Base-by-base conservation (phyloP, 1,284 basidiomycete genomes). In the Tylopilus orsonianus region DNA sequence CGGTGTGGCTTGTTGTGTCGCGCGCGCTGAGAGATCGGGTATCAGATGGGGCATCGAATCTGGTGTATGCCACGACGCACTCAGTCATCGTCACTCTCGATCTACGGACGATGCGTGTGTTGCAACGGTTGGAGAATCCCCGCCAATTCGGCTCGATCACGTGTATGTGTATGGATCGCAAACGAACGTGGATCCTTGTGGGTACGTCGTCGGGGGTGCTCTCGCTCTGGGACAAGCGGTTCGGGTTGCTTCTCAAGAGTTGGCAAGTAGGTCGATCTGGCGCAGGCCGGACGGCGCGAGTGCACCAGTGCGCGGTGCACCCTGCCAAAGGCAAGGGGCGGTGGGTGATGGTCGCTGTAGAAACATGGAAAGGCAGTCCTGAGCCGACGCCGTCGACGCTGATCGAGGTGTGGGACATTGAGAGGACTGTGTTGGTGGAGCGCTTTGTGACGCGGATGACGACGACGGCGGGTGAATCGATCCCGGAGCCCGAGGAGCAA, bases 201-300 rank as follows among this genome's bases (percentile, higher is more conserved):
- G 95, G 93, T 2, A 96, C 95, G 1, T 81, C 87, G 2, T 81
- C 80, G 1, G 96, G 96, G 5, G 79, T 86, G 8, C 71, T 98
- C 7, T 84, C 86, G 3, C 75, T 98, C 1, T 98, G 95, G 94
- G 96, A 99, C 70, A 79, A 94, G 43, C 84, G 96, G 2, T 98
- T 98, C 57, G 92, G 93, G 0, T 72, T 98, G n/a, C 71, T 90
- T 6, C 73, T 98, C 57, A 87, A 88, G 64, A 89, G 83, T 42
- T 97, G 95, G 95, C 81, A 83, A 54, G 83, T 85, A 1, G 84
- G 83, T n/a, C 58, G 56, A 10, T 74, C 75, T 9, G 73, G 83
- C 1, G 73, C 78, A 10, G 79, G 81, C 1, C 69, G 71, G 41
- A 71, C 74, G 12, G 76, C 74, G 3, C 75, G 80, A 14, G 79